A percentile compares a stretch with the other conserved stretches of the same genome.
These are phyloP conservation scores for Amauroascus verrucosus DNA, from an alignment of 2,329 filamentous ascomycete genomes.

Conservation along the genomic window DNA sequence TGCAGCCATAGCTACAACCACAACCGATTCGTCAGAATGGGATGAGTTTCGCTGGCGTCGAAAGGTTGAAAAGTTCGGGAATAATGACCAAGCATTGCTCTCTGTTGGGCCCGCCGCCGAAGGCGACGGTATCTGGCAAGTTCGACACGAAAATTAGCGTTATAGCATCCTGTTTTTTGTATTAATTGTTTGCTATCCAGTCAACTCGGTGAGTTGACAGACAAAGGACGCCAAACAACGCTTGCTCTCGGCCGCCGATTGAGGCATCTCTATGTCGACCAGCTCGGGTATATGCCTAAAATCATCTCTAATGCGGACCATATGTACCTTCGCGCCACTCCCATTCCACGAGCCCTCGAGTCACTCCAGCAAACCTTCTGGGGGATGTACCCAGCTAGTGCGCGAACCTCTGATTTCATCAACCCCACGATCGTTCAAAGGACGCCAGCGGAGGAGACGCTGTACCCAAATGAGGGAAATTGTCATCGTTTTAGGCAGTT, in stretches of 20 bases:
- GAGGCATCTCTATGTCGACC: constrained; percentile 62
- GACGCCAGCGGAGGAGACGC: constrained; percentile 59
- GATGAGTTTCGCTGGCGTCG: constrained; percentile 54
- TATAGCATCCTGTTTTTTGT: background rate
- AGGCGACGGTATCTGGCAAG: constrained; percentile 71
- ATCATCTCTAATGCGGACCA: constrained; percentile 47
- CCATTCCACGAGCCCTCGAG: constrained; percentile 64
- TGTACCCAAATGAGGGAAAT: constrained; percentile 66
- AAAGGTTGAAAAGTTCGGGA: constrained; percentile 71
- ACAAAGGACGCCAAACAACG: constrained; percentile 62
- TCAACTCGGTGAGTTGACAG: constrained; percentile 57
- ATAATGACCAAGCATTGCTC: constrained; percentile 57
- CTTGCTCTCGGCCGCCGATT: constrained; percentile 58
- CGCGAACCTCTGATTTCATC: constrained; percentile 44
- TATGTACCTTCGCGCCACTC: constrained; percentile 64
- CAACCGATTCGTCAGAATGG: constrained; percentile 45
- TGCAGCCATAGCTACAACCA: constrained; percentile 49
- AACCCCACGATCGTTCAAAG: constrained; percentile 57
- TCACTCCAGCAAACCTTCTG: constrained; percentile 65
- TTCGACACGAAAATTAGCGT: constrained; percentile 21
- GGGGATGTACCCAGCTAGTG: constrained; percentile 58
- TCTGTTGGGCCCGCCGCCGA: constrained; percentile 58
- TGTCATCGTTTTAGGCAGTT: constrained; percentile 64
- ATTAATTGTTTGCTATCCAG: constrained; percentile 22
- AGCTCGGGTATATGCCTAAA: constrained; percentile 59